Conservation (phyloP, 257 asterid genomes). For the Capsicum baccatum region DNA sequence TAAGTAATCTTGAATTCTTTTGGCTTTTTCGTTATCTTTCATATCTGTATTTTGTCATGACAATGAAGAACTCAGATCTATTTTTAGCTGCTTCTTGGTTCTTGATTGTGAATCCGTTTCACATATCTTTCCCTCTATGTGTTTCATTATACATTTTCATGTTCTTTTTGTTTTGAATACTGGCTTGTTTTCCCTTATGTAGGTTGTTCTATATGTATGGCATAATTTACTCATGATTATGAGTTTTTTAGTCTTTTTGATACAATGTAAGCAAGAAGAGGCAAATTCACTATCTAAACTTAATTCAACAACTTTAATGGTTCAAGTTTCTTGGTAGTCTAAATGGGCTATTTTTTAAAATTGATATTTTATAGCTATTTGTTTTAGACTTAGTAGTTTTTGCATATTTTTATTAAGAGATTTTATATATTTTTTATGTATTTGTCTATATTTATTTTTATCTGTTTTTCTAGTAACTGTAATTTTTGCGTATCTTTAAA, state of each 20-base stretch:
- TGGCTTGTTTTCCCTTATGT: neutral
- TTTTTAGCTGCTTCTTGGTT: neutral
- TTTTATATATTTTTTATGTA: no score
- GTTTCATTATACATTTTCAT: slow-evolving; percentile 19
- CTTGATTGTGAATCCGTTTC: neutral
- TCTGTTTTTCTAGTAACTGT: no score
- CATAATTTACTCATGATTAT: neutral
- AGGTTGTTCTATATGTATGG: neutral
- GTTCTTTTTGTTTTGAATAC: neutral
- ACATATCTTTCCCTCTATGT: slow-evolving; percentile 31
- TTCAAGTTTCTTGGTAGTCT: no score
- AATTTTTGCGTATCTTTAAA: no score
- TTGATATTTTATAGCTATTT: no score
- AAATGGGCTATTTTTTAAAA: no score
- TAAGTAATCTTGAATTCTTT: slow-evolving; percentile 48
- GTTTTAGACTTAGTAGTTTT: no score
- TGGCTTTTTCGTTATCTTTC: slow-evolving; percentile 2
- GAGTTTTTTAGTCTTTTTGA: neutral
- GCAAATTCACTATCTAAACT: neutral
- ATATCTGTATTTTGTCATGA: slow-evolving; percentile 30
- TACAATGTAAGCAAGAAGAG: neutral
- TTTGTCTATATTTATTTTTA: no score
- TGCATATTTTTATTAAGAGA: no score
- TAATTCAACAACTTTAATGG: neutral
- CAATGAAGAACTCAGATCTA: slow-evolving; percentile 56